A percentile compares a stretch with the other conserved stretches of the same genome.
phyloP scores from a whole-genome alignment of 2,329 filamentous ascomycete genomes.

The Chaetomiaceae sp. region DNA sequence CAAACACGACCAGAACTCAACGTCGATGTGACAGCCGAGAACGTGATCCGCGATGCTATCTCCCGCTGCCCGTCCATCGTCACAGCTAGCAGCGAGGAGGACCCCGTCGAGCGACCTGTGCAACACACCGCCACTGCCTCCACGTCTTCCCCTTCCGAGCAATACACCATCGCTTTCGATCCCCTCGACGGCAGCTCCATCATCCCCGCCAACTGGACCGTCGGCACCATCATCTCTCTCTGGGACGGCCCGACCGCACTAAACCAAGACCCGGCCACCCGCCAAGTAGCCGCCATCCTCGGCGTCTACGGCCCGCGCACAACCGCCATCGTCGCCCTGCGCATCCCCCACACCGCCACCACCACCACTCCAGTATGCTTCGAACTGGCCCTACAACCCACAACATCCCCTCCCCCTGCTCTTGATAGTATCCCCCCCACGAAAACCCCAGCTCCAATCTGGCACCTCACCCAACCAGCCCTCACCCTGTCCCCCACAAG shows the following conservation, averaged over 20 bases:
- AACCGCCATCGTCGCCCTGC: constrained; percentile 37
- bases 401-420: no score
- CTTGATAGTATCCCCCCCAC: no score
- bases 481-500: constrained; percentile 43
- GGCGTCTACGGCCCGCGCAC: constrained; percentile 51
- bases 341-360: constrained; percentile 37
- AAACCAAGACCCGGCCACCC: constrained; percentile 31
- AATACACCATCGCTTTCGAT: constrained; percentile 56
- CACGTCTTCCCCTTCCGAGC: no score
- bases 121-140: constrained; percentile 12
- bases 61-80: constrained; percentile 38
- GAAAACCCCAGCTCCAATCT: no score
- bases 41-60: constrained; percentile 39
- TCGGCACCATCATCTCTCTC: constrained; percentile 54
- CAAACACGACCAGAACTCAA: constrained; percentile 37
- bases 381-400: constrained; percentile 46
- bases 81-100: constrained; percentile 55
- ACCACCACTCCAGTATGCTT: constrained; percentile 40
- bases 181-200: constrained; percentile 59
- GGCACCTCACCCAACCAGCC: constrained; percentile 35
- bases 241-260: constrained; percentile 48
- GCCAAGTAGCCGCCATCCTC: constrained; percentile 44
- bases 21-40: constrained; percentile 49
- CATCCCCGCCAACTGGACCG: constrained; percentile 52
- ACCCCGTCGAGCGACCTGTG: constrained; percentile 44